phyloP scores from a whole-genome alignment of 2,329 filamentous ascomycete species.

The Pseudogymnoascus sp. region DNA sequence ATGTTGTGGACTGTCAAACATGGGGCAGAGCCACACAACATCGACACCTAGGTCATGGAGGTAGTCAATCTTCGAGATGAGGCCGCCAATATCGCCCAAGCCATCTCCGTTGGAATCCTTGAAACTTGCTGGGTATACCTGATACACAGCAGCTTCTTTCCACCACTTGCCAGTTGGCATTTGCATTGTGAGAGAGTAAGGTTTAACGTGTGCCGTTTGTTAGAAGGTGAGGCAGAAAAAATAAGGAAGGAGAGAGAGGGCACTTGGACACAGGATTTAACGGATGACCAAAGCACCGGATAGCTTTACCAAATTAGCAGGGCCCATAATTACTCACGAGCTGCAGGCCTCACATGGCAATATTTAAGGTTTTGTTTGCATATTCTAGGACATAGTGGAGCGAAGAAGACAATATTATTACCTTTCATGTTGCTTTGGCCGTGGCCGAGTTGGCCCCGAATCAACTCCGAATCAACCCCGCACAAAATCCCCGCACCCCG shows the following conservation, averaged over 20 bases:
- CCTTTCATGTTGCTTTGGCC: neutral
- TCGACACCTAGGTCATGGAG: slow-evolving; percentile 52
- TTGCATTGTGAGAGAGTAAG: neutral
- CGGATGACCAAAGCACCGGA: neutral
- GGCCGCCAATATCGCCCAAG: slow-evolving; percentile 51
- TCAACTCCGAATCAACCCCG: slow-evolving; percentile 2
- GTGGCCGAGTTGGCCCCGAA: neutral
- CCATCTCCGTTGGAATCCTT: slow-evolving; percentile 51
- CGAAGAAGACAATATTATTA: neutral
- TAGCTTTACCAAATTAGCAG: neutral
- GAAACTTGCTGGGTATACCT: slow-evolving; percentile 50
- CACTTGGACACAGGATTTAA: too few species aligned
- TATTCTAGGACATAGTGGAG: neutral
- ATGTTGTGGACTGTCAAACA: slow-evolving; percentile 53
- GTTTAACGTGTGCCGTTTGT: neutral
- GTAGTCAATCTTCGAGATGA: slow-evolving; percentile 53
- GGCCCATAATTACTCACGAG: neutral
- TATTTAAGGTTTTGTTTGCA: neutral
- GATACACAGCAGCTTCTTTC: slow-evolving; percentile 49
- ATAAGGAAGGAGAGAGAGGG: neutral
- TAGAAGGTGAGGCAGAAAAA: neutral
- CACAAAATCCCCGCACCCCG: neutral
- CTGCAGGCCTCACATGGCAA: neutral
- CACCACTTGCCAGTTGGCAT: slow-evolving; percentile 35
- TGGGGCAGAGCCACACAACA: slow-evolving; percentile 58